phyloP scores from a whole-genome alignment of 1,139 yeast genomes.

The Nadsonia commutata region DNA sequence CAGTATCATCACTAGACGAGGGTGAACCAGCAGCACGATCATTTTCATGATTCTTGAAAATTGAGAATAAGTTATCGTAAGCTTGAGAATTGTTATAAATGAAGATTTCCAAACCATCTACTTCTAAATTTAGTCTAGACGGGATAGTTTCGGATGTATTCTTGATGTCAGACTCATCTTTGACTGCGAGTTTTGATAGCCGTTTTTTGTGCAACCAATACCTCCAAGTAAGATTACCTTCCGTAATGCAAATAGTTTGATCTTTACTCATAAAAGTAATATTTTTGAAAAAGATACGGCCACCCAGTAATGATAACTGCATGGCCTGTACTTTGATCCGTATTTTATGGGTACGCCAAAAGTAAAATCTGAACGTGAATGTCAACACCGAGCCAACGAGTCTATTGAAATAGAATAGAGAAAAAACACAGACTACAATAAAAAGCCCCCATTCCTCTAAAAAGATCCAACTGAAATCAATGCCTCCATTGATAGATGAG shows the following conservation, averaged over 20 bases:
- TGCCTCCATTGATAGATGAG: constrained; percentile 4
- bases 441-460: constrained; percentile 69
- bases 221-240: constrained; percentile 73
- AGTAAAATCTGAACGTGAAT: constrained; percentile 30
- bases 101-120: constrained; percentile 73
- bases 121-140: constrained; percentile 39
- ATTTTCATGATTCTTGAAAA: constrained; percentile 9
- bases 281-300: constrained; percentile 66
- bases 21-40: neutral
- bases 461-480: constrained; percentile 59
- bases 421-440: constrained; percentile 43
- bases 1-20: neutral
- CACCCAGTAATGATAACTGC: constrained; percentile 66
- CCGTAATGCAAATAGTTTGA: constrained; percentile 52
- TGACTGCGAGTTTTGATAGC: constrained; percentile 13
- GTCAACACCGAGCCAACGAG: constrained; percentile 51
- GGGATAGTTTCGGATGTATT: constrained; percentile 37
- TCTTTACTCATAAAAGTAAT: constrained; percentile 56
- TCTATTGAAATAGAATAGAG: constrained; percentile 66
- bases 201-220: constrained; percentile 51
- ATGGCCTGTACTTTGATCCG: constrained; percentile 56
- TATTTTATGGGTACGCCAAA: constrained; percentile 51
- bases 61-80: constrained; percentile 48
- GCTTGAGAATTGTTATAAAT: constrained; percentile 66
- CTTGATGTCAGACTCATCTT: constrained; percentile 6